phyloP scores from a whole-genome alignment of 108 stramenopile genomes.

The Cyclotella atomus region DNA sequence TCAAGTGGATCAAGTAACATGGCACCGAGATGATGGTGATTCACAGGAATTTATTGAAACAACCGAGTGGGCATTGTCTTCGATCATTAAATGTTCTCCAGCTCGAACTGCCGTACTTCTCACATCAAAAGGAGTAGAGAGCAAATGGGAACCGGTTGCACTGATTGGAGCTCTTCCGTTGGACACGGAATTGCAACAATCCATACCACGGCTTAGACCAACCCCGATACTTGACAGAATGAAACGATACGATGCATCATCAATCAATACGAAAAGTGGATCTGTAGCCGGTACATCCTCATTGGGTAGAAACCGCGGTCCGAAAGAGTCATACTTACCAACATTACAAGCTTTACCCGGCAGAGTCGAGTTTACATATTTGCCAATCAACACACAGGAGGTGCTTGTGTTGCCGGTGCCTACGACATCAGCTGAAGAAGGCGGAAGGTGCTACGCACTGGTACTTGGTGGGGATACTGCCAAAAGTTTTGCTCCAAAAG shows the following conservation, averaged over 20 bases:
- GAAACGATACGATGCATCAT: slow-evolving; percentile 31
- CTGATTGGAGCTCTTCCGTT: slow-evolving; percentile 62
- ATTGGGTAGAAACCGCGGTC: slow-evolving; percentile 8
- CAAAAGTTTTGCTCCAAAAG: slow-evolving; percentile 81
- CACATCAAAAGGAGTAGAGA: slow-evolving; percentile 19
- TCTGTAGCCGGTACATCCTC: slow-evolving; percentile 30
- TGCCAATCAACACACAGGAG: slow-evolving; percentile 80
- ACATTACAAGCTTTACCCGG: slow-evolving; percentile 86
- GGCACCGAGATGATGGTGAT: slow-evolving; percentile 13
- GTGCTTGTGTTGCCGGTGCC: slow-evolving; percentile 64
- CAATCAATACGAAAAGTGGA: slow-evolving; percentile 35
- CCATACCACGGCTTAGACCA: slow-evolving; percentile 12
- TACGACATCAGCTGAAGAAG: slow-evolving; percentile 9
- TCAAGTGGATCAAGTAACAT: slow-evolving; percentile 36
- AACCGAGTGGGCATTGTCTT: slow-evolving; percentile 64
- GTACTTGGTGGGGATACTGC: slow-evolving; percentile 80
- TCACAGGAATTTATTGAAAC: slow-evolving; percentile 11
- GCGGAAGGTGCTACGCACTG: slow-evolving; percentile 41
- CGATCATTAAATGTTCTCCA: slow-evolving; percentile 69
- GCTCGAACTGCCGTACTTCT: slow-evolving; percentile 72
- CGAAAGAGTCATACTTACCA: slow-evolving; percentile 81
- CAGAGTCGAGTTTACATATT: slow-evolving; percentile 75
- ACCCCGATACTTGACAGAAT: slow-evolving; percentile 83
- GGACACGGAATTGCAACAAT: slow-evolving; percentile 12
- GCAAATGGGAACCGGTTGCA: slow-evolving; percentile 58